Base-by-base conservation (phyloP, 805 yeast genomes). In the Teunomyces tritomae region DNA sequence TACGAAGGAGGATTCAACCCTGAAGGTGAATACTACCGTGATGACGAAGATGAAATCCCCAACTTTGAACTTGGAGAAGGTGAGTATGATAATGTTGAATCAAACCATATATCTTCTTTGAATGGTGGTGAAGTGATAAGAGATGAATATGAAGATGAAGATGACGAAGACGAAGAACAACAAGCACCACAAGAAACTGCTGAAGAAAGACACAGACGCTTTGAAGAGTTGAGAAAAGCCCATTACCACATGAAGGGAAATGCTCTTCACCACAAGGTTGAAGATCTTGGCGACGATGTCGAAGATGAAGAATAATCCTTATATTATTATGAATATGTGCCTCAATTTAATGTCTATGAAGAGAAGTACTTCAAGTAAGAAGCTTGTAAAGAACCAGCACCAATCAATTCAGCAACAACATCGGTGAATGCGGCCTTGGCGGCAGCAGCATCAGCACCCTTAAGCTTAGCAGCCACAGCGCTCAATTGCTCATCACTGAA, bases 1-100 rank as follows among this genome's bases (percentile, higher is more conserved):
- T 91, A 86, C 59, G 95, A 88, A 62, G 95, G 94, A 8, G 95
- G 96, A 0, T 85, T 88, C 26, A 84, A 86, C 58, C 91, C 94
- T 0, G 74, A 79, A 45, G 89, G 88, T 28, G 96, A 90, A 57
- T 86, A 87, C 61, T 89, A 89, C 56, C 76, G 77, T 45, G 80
- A 77, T 3, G 79, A 62, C 27, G 57, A 50, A 7, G 53, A 51
- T 11, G 69, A 57, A 16, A 67, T 82, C 37, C 80, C 81, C 9
- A 74, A 69, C 37, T 81, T 84, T 54, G 64, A 77, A 8, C 66
- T 83, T 43, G 88, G 88, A 1, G 84, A 77, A 53, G 79, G 84
- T 1, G 83, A 77, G 55, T 63, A 60, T 32, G 75, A 72, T 29
- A 50, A 55, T 6, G 70, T 58, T 11, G 68, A 62, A 3, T 26